Conservation (phyloP, 306 rosid genomes). For the Cucurbita maxima region DNA sequence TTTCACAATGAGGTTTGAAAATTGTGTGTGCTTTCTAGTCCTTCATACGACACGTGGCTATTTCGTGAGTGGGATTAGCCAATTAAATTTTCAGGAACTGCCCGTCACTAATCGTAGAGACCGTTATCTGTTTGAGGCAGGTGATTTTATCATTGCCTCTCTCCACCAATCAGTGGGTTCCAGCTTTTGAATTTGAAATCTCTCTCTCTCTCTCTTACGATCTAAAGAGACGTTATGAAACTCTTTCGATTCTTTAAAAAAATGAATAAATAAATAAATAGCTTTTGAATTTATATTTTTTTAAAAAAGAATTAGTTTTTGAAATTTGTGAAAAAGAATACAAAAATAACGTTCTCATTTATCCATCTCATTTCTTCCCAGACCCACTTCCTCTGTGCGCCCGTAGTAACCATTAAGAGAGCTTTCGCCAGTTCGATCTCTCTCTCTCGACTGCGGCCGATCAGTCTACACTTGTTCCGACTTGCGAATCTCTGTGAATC, state of each 20-base stretch:
- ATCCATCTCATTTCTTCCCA: constrained; percentile 2
- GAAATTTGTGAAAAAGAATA: background rate
- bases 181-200: constrained; percentile 63
- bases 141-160: background rate
- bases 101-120: background rate
- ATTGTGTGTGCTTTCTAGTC: background rate
- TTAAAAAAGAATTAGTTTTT: background rate
- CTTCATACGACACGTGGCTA: background rate
- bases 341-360: constrained; percentile 8
- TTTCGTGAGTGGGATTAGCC: background rate
- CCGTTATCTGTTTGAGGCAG: background rate
- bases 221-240: constrained; percentile 58
- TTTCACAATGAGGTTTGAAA: background rate
- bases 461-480: background rate
- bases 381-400: background rate
- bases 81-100: background rate
- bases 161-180: background rate
- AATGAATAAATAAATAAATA: background rate
- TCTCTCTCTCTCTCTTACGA: constrained; percentile 18
- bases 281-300: background rate
- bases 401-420: constrained; percentile 2
- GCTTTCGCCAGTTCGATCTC: background rate
- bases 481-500: background rate
- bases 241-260: constrained; percentile 13
- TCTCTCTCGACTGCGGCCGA: background rate